Conservation (phyloP, 805 yeast genomes). For the Metschnikowia kofuensis region DNA sequence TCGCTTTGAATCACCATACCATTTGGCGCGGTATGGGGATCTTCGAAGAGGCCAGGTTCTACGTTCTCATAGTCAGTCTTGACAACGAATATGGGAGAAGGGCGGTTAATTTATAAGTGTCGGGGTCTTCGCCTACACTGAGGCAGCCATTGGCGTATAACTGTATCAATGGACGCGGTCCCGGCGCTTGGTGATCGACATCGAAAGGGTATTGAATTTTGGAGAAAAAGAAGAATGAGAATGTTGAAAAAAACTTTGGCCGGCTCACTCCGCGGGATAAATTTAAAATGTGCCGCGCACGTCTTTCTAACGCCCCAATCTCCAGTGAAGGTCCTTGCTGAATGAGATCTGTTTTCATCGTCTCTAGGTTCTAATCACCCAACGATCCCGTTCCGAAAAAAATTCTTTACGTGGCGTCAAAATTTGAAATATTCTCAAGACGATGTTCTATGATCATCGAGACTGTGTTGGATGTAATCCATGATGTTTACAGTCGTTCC, state of each 20-base stretch:
- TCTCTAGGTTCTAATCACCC: too few relatives aligned
- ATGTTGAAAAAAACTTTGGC: background rate
- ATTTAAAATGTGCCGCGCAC: background rate
- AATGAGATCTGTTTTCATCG: too few relatives aligned
- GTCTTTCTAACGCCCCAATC: background rate
- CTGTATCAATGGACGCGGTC: conserved; percentile 3
- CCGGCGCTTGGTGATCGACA: background rate
- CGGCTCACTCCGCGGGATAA: too few relatives aligned
- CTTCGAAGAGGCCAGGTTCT: conserved; percentile 31
- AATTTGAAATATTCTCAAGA: background rate
- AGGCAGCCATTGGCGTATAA: conserved; percentile 5
- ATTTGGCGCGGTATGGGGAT: conserved; percentile 27
- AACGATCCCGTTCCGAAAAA: too few relatives aligned
- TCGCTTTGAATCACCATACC: conserved; percentile 35
- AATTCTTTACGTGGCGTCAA: too few relatives aligned
- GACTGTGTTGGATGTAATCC: too few relatives aligned
- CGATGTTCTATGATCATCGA: too few relatives aligned
- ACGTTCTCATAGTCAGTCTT: background rate
- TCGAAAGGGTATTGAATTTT: too few relatives aligned
- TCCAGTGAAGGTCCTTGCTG: too few relatives aligned
- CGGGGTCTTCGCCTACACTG: conserved; percentile 5
- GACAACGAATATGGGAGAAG: too few relatives aligned
- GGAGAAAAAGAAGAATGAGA: background rate
- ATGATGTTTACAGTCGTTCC: too few relatives aligned
- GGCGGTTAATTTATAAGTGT: background rate